phyloP scores from a whole-genome alignment of 1,284 basidiomycete species.

The Ustilago trichophora region DNA sequence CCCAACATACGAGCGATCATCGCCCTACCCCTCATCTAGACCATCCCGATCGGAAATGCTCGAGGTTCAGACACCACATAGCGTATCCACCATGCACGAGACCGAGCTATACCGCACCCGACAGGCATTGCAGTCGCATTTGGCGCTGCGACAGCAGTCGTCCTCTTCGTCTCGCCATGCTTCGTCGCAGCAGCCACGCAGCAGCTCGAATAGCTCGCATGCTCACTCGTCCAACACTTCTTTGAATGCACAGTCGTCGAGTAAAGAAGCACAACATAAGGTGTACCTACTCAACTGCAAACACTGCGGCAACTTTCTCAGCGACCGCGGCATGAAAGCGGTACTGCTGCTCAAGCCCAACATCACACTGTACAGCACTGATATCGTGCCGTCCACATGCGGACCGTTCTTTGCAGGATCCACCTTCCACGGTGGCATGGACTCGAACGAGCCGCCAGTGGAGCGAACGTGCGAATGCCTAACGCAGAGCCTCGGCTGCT shows the following conservation, averaged over 20 bases:
- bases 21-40: slow-evolving; percentile 21
- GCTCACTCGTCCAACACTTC: slow-evolving; percentile 4
- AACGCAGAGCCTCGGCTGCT: slow-evolving; percentile 80
- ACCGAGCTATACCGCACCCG: slow-evolving; percentile 28
- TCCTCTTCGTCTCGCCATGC: slow-evolving; percentile 7
- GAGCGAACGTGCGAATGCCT: slow-evolving; percentile 76
- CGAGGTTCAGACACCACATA: slow-evolving; percentile 8
- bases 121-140: slow-evolving; percentile 24
- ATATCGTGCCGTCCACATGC: slow-evolving; percentile 81
- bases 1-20: slow-evolving; percentile 10
- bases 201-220: slow-evolving; percentile 7
- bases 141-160: slow-evolving; percentile 7
- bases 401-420: slow-evolving; percentile 65
- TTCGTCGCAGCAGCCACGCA: slow-evolving; percentile 11
- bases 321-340: slow-evolving; percentile 86
- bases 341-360: slow-evolving; percentile 82
- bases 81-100: slow-evolving; percentile 18
- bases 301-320: slow-evolving; percentile 77
- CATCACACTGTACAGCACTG: slow-evolving; percentile 83
- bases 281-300: slow-evolving; percentile 83
- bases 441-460: slow-evolving; percentile 67
- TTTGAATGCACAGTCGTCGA: slow-evolving; percentile 8
- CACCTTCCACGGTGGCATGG: slow-evolving; percentile 64
- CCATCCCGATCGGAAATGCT: slow-evolving; percentile 18
- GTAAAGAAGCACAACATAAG: slow-evolving; percentile 68